Base-by-base conservation (phyloP, 129 eudicot species). In the Gnaphalium uliginosum region DNA sequence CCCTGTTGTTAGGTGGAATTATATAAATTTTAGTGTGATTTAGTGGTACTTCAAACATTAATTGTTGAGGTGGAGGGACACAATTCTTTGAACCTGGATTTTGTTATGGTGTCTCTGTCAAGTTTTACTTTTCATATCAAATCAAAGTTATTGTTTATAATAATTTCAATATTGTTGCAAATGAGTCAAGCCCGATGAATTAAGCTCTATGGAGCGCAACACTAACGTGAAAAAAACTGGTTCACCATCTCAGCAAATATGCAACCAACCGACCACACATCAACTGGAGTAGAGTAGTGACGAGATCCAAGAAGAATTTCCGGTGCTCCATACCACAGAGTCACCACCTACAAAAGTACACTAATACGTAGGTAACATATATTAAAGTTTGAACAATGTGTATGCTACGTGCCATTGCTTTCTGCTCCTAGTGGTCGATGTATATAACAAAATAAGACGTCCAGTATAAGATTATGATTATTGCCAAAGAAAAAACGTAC, bases 221-320 rank as follows among this genome's bases (percentile, higher is more conserved):
- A n/a, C n/a, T n/a, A n/a, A n/a, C n/a, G n/a, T n/a, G n/a, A n/a
- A n/a, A n/a, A n/a, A n/a, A n/a, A n/a, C n/a, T 83, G 89, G 76
- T 86, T 93, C 78, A 90, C 96, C 98, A 93, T 93, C 78, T 93
- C 98, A 81, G 98, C 96, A 86, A 93, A 93, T 79, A 93, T 93
- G 72, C 98, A 93, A 66, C 98, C 96, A 51, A 93, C 91, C 29
- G 96, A 93, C 98, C 98, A 93, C 75, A 93, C 83, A 82, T 93
- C 98, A 65, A 90, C 98, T 24, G 98, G 96, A 66, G 98, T 93
- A 39, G 96, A 90, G 73, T 93, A 93, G 83, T 90, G 89, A 56
- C 88, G 92, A 18, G 91, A 88, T 71, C 96, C 96, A 64, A 93
- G 96, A 64, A 93, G 90, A 66, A 90, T 90, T 80, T 93, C 98